These are phyloP conservation scores for Dorcoceras hygrometricum DNA, from an alignment of 257 asterid genomes.

Conservation along the genomic window DNA sequence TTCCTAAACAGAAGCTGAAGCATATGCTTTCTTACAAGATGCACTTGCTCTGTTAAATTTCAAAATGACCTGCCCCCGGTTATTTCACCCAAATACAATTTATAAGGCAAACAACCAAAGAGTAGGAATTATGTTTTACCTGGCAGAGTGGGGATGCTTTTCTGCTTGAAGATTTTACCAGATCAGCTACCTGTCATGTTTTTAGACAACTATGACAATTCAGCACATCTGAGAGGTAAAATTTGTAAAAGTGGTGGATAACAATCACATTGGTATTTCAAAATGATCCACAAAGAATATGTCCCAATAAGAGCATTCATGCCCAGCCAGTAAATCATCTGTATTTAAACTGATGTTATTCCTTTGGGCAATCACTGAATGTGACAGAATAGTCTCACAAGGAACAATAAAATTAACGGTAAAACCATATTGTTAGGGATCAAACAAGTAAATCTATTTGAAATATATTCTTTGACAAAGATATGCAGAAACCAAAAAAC, in stretches of 20 bases:
- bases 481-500: not conserved
- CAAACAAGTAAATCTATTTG: not conserved
- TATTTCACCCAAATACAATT: not conserved
- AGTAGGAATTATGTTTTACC: constrained; percentile 16
- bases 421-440: not conserved
- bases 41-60: not conserved
- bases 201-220: constrained; percentile 7
- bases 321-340: no score
- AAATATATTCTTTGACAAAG: not conserved
- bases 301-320: not conserved
- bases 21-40: not conserved
- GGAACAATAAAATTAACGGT: not conserved
- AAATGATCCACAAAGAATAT: not conserved
- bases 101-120: not conserved
- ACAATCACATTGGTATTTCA: not conserved
- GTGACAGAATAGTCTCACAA: not conserved
- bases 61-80: not conserved
- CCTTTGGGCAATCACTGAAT: not conserved
- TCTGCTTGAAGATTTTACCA: constrained; percentile 19
- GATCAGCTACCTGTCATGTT: constrained; percentile 29
- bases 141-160: constrained; percentile 21
- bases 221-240: not conserved
- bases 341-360: not conserved
- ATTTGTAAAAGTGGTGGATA: constrained; percentile 1
- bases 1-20: not conserved